Percentiles rank a stretch among this genome's conserved stretches.
These are phyloP conservation scores for Talaromyces albobiverticillius DNA, from an alignment of 2,329 filamentous ascomycete genomes.

Conservation along the genomic window DNA sequence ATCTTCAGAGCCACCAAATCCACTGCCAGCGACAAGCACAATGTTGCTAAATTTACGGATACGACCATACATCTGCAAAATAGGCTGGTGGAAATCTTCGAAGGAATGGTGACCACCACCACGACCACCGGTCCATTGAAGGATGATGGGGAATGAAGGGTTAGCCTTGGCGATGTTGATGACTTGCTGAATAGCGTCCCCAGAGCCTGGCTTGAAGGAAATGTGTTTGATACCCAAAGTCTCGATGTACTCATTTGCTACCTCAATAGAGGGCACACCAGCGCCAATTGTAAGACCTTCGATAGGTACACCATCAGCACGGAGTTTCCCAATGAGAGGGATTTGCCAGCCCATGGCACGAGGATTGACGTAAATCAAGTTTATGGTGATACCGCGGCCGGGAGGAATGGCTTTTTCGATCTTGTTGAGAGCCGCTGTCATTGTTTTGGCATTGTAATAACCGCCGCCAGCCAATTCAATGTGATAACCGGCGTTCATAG, in stretches of 20 bases:
- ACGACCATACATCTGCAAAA: conserved; percentile 85
- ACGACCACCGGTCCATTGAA: conserved; percentile 94
- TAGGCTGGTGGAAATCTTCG: conserved; percentile 91
- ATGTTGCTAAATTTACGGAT: conserved; percentile 85
- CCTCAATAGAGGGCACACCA: conserved; percentile 88
- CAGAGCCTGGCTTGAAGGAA: conserved; percentile 87
- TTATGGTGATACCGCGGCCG: conserved; percentile 83
- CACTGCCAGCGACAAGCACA: conserved; percentile 83
- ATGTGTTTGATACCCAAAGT: conserved; percentile 92
- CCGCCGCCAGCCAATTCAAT: conserved; percentile 87
- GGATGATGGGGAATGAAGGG: conserved; percentile 83
- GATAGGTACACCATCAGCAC: conserved; percentile 82
- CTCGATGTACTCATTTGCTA: conserved; percentile 89
- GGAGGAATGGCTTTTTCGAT: conserved; percentile 81
- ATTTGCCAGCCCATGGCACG: conserved; percentile 92
- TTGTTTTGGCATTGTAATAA: conserved; percentile 77
- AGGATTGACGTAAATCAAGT: conserved; percentile 88
- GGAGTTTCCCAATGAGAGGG: conserved; percentile 73
- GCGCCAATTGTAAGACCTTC: conserved; percentile 91
- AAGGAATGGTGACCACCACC: conserved; percentile 93
- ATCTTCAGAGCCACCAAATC: conserved; percentile 85
- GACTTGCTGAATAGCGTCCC: conserved; percentile 81
- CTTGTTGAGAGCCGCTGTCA: conserved; percentile 79
- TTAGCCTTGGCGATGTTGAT: conserved; percentile 95
- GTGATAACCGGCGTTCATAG: conserved; percentile 93